Base-by-base conservation (phyloP, 352 stramenopile genomes). In the Phytophthora colocasiae region DNA sequence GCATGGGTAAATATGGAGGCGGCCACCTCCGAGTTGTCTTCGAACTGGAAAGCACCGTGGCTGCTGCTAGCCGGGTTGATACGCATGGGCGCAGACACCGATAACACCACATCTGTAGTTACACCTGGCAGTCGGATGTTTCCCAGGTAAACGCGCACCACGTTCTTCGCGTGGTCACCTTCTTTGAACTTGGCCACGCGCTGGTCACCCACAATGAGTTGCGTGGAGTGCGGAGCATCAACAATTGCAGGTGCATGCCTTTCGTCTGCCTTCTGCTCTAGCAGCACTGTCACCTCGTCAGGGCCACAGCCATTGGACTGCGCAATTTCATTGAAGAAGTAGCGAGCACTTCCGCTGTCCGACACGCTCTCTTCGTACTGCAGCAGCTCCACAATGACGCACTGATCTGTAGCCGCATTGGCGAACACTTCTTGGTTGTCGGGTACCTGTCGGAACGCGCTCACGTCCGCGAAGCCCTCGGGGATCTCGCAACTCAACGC, bases 341-440 rank as follows among this genome's bases (percentile, higher is more conserved):
- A 93, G 29, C 65, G 81, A 26, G 78, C 86, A 50, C 80, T 93
- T 12, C 75, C 54, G 4, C 29, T 50, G 52, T 92, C 78, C 15
- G 38, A 27, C 41, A 94, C 75, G 22, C 46, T 65, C 26, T 66
- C 58, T 60, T 95, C 85, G 53, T 82, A 85, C 56, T 95, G 77
- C 57, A 95, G 66, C 26, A 96, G 76, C 69, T 96, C 88, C 5
- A 96, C 59, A 63, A 96, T 95, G 32, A 96, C 71, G 64, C 82
- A 92, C 61, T 92, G 86, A 56, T 96, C 88, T 2, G 80, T 94
- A 27, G 75, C 57, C 15, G 83, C 81, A 34, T 96, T 89, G 29
- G 88, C 85, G 71, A 95, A 96, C 27, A 96, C 88, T 52, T 96
- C 88, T 63, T 96, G 88, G 66, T 96, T 95, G 68, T 96, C 86